phyloP scores from a whole-genome alignment of 129 eudicot species.

The Lactuca saligna region DNA sequence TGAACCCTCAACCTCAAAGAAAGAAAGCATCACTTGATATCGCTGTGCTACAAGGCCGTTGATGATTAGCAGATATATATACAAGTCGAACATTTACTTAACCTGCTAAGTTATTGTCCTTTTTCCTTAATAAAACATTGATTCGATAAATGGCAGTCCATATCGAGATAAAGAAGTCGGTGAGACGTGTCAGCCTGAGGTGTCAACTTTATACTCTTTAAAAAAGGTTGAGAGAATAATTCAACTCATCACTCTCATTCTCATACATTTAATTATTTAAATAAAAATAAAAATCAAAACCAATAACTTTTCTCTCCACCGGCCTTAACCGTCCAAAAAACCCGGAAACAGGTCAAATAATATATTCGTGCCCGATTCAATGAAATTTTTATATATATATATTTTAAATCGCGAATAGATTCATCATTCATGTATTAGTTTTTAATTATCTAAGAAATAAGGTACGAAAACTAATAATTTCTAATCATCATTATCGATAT shows the following conservation, averaged over 20 bases:
- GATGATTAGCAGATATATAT: too few species aligned
- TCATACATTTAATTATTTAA: neutral
- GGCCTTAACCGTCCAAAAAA: constrained; percentile 30
- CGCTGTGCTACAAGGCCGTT: too few species aligned
- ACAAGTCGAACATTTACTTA: neutral
- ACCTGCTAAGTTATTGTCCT: neutral
- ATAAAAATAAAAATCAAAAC: neutral
- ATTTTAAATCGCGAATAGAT: neutral
- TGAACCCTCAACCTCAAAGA: too few species aligned
- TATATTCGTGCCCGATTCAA: constrained; percentile 5
- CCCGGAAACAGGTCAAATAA: neutral
- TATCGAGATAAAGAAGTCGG: constrained; percentile 14
- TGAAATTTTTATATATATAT: neutral
- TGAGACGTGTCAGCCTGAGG: constrained; percentile 19
- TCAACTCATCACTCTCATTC: neutral
- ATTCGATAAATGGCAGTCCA: neutral
- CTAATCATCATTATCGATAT: neutral
- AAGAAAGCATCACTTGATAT: too few species aligned
- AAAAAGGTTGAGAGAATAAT: constrained; percentile 18
- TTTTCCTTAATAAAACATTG: neutral
- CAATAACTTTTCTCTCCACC: constrained; percentile 9
- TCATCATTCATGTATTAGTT: neutral
- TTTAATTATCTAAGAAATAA: too few species aligned
- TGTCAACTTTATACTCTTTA: constrained; percentile 2
- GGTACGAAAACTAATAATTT: neutral